A percentile compares a stretch with the other conserved stretches of the same genome.
Evolutionary conservation across 148 eudicot species (phyloP).

Genomic region (Vaccinium myrtillus): DNA sequence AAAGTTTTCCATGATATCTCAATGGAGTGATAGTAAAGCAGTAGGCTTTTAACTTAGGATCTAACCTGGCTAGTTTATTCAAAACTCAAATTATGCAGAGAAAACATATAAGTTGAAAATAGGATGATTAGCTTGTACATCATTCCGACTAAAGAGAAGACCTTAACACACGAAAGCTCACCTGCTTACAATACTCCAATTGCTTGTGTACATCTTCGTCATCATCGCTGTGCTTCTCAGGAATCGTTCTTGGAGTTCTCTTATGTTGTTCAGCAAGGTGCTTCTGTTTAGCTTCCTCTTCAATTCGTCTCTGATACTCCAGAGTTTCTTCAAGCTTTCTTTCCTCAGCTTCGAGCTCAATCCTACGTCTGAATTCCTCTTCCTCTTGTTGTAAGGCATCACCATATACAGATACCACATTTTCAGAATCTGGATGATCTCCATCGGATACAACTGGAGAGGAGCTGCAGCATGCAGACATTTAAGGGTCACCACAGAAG

Average conservation of each 20-base stretch:
- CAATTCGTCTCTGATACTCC: conserved; percentile 78
- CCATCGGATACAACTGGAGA: conserved; percentile 36
- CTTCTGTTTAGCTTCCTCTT: conserved; percentile 91
- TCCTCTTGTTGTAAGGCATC: conserved; percentile 48
- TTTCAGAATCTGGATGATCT: conserved; percentile 43
- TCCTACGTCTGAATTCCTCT: conserved; percentile 51
- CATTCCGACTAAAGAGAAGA: background rate
- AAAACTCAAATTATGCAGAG: conserved; percentile 6
- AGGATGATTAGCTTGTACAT: background rate
- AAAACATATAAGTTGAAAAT: conserved; percentile 5
- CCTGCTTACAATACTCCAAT: conserved; percentile 35
- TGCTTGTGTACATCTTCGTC: conserved; percentile 26
- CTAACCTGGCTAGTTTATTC: background rate
- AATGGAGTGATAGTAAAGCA: background rate
- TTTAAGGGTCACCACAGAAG: conserved; percentile 13
- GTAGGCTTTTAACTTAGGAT: background rate
- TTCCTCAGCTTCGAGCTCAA: conserved; percentile 92
- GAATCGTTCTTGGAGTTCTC: conserved; percentile 28
- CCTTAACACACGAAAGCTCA: conserved; percentile 18
- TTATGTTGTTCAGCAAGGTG: conserved; percentile 76
- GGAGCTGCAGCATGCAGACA: conserved; percentile 50
- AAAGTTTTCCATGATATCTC: background rate
- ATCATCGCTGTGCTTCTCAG: conserved; percentile 25
- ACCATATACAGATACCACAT: conserved; percentile 29
- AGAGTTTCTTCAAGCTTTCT: conserved; percentile 96